Percentiles rank a stretch among this genome's conserved stretches.
phyloP scores from a whole-genome alignment of 179 eudicot species.

The Vitellaria paradoxa region DNA sequence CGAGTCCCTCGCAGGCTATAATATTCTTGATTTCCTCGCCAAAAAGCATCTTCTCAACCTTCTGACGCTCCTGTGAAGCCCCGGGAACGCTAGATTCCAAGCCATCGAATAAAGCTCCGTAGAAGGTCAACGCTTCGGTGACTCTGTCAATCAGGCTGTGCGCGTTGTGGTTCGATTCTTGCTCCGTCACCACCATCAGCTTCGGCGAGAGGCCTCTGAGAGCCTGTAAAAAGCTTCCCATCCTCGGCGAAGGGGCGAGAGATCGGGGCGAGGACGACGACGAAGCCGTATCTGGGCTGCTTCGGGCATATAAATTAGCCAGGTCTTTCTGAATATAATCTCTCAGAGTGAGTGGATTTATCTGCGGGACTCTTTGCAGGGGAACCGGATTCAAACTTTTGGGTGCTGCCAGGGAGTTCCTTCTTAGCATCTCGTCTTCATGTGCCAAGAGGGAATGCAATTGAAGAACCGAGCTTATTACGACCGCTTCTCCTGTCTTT shows the following conservation, averaged over 20 bases:
- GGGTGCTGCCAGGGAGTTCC: conserved; percentile 26
- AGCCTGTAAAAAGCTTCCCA: conserved; percentile 49
- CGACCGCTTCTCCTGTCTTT: conserved; percentile 91
- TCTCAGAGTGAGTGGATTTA: conserved; percentile 30
- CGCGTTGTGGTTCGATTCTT: conserved; percentile 73
- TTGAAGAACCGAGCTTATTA: conserved; percentile 70
- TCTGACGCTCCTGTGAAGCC: conserved; percentile 53
- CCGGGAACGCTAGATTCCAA: conserved; percentile 57
- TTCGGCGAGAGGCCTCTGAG: conserved; percentile 74
- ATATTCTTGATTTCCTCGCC: conserved; percentile 89
- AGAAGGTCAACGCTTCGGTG: conserved; percentile 58
- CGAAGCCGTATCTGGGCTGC: conserved; percentile 25
- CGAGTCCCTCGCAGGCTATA: conserved; percentile 75
- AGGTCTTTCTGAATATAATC: conserved; percentile 39
- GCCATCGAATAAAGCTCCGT: conserved; percentile 82
- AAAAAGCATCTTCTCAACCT: conserved; percentile 73
- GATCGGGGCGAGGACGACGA: conserved; percentile 40
- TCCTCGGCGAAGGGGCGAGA: conserved; percentile 37
- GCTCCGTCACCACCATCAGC: conserved; percentile 83
- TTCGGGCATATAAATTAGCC: conserved; percentile 9
- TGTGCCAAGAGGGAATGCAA: conserved; percentile 69
- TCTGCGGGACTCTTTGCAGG: conserved; percentile 10
- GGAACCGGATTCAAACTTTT: conserved; percentile 16
- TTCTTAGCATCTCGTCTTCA: conserved; percentile 50
- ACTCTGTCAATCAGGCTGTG: conserved; percentile 57